Evolutionary conservation across 2,329 filamentous ascomycete genomes (phyloP), one percentile per base, ranked within the genome.

Genomic region (Laburnicola sp.): DNA sequence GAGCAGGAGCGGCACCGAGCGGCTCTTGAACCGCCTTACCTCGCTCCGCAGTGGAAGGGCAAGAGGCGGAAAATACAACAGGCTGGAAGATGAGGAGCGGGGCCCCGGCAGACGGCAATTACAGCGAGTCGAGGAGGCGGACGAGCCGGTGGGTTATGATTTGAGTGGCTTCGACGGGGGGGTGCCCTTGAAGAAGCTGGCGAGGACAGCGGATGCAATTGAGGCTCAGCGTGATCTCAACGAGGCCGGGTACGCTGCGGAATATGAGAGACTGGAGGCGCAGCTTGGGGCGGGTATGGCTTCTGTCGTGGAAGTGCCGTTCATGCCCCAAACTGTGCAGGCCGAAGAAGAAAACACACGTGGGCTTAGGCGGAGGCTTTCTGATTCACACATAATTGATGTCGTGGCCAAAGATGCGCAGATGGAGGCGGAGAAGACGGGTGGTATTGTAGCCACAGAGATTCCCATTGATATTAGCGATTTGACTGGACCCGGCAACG

Each of bases 401-500:
- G 42, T 50, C 2, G 48, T 65, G 25, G 65, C 68, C 5, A 59
- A 70, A 26, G 66, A 73, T 32, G 76, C 74, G 2, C 74, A 76
- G 48, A 66, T 70, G 39, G 69, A 74, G 28, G 76, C 76, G 2
- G 70, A 77, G 30, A 71, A 75, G 56, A 73, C 68, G 4, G 75
- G 75, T 4, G 71, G 66, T 31, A 76, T 79, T 22, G 68, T 78
- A 11, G 75, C 74, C 27, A 50, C 72, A 48, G 74, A 76, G 32
- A 54, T 69, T 22, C 63, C 68, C 4, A 65, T 78, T 3, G 76
- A 79, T 45, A 69, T 78, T 50, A 78, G 75, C 49, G 71, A 71
- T 30, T 57, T 54, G n/a, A 40, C 59, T 9, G 62, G 74, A 23
- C 73, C 71, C 10, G 72, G 68, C 35, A 60, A 56, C 21, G 63